Base-by-base conservation (phyloP, 176 grass and related monocot species). In the Luzula sylvatica region DNA sequence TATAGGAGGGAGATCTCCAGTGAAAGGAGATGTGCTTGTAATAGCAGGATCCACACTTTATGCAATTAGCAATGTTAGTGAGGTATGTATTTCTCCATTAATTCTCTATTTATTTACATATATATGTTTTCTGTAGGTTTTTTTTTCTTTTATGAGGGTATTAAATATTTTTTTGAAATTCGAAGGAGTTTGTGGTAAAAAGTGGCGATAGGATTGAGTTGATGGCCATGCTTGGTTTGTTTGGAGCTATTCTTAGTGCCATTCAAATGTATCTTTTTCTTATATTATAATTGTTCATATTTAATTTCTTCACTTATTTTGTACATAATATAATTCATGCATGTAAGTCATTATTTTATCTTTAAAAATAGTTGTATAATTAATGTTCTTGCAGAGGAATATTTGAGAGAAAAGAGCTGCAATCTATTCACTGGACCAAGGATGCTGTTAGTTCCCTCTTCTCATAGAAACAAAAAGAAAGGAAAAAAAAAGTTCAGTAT, bases 241-340 rank as follows among this genome's bases (percentile, higher is more conserved):
- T 87, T 56, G 83, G 83, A 56, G 77, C 83, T 61, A 67, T 77
- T 26, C 32, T 81, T 61, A 81, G 83, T 61, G 68, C 64, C 55
- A 69, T 44, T 66, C 77, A 87, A 47, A 87, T 87, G 83, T 81
- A 59, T n/a, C n/a, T n/a, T n/a, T n/a, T n/a, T n/a, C n/a, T n/a
- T n/a, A n/a, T n/a, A n/a, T n/a, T n/a, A n/a, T n/a, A n/a, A n/a
- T n/a, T n/a, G n/a, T n/a, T n/a, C n/a, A n/a, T n/a, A n/a, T n/a
- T n/a, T n/a, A n/a, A n/a, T n/a, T n/a, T n/a, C n/a, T n/a, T n/a
- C n/a, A n/a, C n/a, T n/a, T n/a, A n/a, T n/a, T n/a, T n/a, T n/a
- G n/a, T n/a, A n/a, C n/a, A n/a, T n/a, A n/a, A n/a, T n/a, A n/a
- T n/a, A n/a, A n/a, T n/a, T n/a, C n/a, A n/a, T n/a, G n/a, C n/a